phyloP scores from a whole-genome alignment of 1,284 basidiomycete species.

The Rhodotorula glutinis region DNA sequence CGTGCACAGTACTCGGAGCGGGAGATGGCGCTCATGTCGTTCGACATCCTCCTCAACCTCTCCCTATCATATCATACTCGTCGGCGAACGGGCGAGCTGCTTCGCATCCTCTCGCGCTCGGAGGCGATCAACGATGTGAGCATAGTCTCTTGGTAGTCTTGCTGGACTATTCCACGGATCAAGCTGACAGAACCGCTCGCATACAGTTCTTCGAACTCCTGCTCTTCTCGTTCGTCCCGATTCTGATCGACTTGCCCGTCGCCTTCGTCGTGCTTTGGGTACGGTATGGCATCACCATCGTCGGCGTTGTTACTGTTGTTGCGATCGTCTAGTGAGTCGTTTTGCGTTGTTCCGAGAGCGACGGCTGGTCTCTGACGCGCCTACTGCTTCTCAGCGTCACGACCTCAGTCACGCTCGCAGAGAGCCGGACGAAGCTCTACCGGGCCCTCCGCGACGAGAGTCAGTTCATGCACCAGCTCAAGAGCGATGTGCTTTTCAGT shows the following conservation, averaged over 20 bases:
- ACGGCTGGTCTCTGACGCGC: neutral
- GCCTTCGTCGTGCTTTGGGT: constrained; percentile 45
- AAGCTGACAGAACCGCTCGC: neutral
- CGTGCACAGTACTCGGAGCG: constrained; percentile 43
- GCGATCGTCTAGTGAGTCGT: constrained; percentile 67
- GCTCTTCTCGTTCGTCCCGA: constrained; percentile 74
- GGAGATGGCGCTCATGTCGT: constrained; percentile 71
- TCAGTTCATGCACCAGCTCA: constrained; percentile 30
- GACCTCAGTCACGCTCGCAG: constrained; percentile 55
- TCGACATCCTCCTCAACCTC: constrained; percentile 68
- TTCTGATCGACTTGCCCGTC: constrained; percentile 54
- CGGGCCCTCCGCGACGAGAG: constrained; percentile 40
- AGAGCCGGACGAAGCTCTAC: constrained; percentile 56
- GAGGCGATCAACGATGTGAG: constrained; percentile 45
- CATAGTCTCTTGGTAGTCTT: constrained; percentile 51
- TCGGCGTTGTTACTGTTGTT: constrained; percentile 67
- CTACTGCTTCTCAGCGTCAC: constrained; percentile 51
- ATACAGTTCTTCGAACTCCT: constrained; percentile 48
- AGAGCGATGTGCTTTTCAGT: constrained; percentile 57
- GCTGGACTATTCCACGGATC: constrained; percentile 41
- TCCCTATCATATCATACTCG: constrained; percentile 64
- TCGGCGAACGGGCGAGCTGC: constrained; percentile 64
- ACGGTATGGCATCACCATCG: constrained; percentile 50
- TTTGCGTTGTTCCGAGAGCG: constrained; percentile 32
- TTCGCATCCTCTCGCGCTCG: constrained; percentile 63